These are phyloP conservation scores for Stephania cephalantha DNA, from an alignment of 164 flowering plant species.

Conservation along the genomic window DNA sequence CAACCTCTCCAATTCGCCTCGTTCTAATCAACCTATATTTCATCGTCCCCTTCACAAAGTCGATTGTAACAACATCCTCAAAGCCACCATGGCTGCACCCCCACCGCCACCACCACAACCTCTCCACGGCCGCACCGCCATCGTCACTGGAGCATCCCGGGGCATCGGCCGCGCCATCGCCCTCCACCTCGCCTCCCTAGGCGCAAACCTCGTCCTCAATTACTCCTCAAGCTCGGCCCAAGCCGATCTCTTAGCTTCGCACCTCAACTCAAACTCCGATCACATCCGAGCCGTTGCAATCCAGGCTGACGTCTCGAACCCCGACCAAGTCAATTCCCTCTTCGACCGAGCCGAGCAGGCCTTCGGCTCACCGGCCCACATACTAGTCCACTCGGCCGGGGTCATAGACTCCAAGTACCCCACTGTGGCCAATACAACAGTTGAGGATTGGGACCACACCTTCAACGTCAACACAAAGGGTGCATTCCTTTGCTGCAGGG, in stretches of 20 bases:
- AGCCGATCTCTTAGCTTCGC: slow-evolving; percentile 15
- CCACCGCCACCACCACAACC: background rate
- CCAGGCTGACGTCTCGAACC: slow-evolving; percentile 37
- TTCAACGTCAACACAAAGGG: slow-evolving; percentile 38
- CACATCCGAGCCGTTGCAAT: slow-evolving; percentile 21
- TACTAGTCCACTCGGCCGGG: slow-evolving; percentile 41
- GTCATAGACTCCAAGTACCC: slow-evolving; percentile 36
- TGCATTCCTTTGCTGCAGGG: slow-evolving; percentile 31
- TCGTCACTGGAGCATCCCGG: no score
- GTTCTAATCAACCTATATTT: no score
- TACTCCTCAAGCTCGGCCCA: no score
- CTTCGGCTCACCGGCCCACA: slow-evolving; percentile 25
- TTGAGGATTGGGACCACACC: slow-evolving; percentile 30
- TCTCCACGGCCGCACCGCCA: slow-evolving; percentile 20
- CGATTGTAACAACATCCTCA: no score
- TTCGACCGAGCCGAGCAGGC: slow-evolving; percentile 37
- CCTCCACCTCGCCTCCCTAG: no score
- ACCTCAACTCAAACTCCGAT: slow-evolving; percentile 20
- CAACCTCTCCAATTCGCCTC: no score
- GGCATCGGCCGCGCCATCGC: no score
- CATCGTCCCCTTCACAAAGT: no score
- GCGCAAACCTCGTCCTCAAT: no score
- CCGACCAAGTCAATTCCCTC: slow-evolving; percentile 37
- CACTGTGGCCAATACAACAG: slow-evolving; percentile 26
- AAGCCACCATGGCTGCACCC: no score